phyloP scores from a whole-genome alignment of 345 rosid genomes.

The Arabidopsis suecica region DNA sequence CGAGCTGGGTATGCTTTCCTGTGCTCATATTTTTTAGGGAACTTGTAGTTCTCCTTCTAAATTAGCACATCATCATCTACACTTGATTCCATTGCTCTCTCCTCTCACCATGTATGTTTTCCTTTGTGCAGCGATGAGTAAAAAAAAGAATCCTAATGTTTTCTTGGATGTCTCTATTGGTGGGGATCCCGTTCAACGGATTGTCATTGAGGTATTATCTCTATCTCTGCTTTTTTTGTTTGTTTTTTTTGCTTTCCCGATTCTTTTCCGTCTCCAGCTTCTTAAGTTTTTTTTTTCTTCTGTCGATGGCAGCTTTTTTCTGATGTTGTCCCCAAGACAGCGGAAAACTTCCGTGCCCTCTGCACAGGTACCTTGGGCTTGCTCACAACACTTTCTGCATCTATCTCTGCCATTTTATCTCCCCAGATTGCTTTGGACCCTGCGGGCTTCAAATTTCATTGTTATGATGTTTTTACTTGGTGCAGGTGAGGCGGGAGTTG shows the following conservation, averaged over 20 bases:
- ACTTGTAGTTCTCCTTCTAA: background rate
- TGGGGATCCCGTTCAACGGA: conserved; percentile 68
- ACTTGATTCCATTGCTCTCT: background rate
- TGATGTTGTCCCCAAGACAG: conserved; percentile 87
- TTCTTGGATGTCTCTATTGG: conserved; percentile 78
- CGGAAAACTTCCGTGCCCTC: conserved; percentile 93
- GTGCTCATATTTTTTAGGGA: too few relatives aligned
- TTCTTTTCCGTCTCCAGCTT: background rate
- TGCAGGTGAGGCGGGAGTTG: conserved; percentile 90
- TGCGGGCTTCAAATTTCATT: conserved; percentile 25
- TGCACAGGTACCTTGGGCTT: conserved; percentile 72
- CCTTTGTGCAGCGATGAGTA: conserved; percentile 57
- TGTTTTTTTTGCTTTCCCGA: background rate
- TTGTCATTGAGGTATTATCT: conserved; percentile 79
- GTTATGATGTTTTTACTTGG: conserved; percentile 23
- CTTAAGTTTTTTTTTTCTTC: conserved; percentile 1
- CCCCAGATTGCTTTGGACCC: background rate
- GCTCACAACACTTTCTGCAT: background rate
- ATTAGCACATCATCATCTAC: background rate
- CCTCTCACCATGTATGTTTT: background rate
- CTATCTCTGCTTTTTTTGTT: background rate
- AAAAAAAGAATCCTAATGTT: conserved; percentile 78
- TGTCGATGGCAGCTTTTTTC: conserved; percentile 76
- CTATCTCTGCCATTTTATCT: background rate
- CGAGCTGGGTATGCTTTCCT: background rate